Evolutionary conservation across 495 filamentous ascomycete species (phyloP).

Genomic region (Talaromyces proteolyticus): DNA sequence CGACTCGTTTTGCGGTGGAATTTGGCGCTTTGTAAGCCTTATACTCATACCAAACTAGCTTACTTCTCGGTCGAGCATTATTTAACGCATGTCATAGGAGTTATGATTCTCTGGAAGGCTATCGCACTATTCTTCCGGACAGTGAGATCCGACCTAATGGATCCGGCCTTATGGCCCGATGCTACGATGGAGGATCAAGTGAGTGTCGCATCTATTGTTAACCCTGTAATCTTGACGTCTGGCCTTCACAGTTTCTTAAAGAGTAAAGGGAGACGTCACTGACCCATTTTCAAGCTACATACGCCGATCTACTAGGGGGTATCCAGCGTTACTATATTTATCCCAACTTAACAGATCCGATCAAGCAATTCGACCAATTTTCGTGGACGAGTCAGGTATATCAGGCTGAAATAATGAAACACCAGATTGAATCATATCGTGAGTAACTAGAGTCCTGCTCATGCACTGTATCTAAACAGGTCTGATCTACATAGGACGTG

Average conservation of each 20-base stretch:
- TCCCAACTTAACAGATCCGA: conserved; percentile 38
- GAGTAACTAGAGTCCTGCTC: neutral
- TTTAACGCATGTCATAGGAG: conserved; percentile 39
- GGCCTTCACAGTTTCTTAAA: no score
- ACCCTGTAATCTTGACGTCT: no score
- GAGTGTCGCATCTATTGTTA: no score
- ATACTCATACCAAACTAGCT: neutral
- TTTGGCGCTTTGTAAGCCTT: conserved; percentile 41
- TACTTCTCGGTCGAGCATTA: conserved; percentile 24
- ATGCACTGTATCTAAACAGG: neutral
- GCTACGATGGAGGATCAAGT: conserved; percentile 34
- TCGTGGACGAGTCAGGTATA: conserved; percentile 48
- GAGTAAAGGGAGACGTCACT: neutral
- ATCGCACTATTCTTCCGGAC: conserved; percentile 38
- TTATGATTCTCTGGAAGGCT: conserved; percentile 31
- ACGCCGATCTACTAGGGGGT: conserved; percentile 46
- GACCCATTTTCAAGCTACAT: conserved; percentile 19
- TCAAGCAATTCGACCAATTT: conserved; percentile 52
- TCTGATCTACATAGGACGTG: conserved; percentile 12
- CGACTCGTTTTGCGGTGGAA: conserved; percentile 46
- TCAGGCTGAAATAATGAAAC: conserved; percentile 47
- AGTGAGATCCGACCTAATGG: conserved; percentile 50
- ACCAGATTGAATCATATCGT: conserved; percentile 48
- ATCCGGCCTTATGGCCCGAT: conserved; percentile 1
- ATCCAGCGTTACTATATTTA: conserved; percentile 41